A percentile compares a stretch with the other conserved stretches of the same genome.
Conservation (phyloP, 164 flowering plant genomes). For the Aristolochia californica region DNA sequence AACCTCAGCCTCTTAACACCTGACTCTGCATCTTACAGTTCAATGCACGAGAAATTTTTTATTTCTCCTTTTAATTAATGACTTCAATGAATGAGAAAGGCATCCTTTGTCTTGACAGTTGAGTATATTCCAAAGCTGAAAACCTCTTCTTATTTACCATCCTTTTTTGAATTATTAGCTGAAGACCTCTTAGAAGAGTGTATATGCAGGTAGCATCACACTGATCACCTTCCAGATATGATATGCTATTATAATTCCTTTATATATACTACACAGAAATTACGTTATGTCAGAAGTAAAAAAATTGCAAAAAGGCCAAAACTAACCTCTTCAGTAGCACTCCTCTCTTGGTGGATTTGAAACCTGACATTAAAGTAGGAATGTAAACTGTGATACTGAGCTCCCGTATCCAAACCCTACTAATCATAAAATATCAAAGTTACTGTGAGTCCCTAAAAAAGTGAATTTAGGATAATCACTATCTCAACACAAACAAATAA, state of each 20-base stretch:
- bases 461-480: too few relatives aligned
- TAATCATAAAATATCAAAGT: constrained; percentile 23
- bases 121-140: too few relatives aligned
- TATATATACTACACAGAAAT: neutral
- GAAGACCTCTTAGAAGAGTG: neutral
- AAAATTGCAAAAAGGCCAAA: constrained; percentile 4
- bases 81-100: too few relatives aligned
- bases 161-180: too few relatives aligned
- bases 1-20: too few relatives aligned
- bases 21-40: too few relatives aligned
- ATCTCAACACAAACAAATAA: too few relatives aligned
- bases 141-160: too few relatives aligned
- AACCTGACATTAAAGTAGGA: constrained; percentile 27
- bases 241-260: neutral
- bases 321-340: constrained; percentile 55
- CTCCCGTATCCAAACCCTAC: constrained; percentile 56
- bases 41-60: too few relatives aligned
- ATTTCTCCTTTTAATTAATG: too few relatives aligned
- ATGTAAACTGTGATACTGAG: constrained; percentile 29
- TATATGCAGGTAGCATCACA: neutral
- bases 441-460: neutral
- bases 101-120: too few relatives aligned
- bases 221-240: neutral
- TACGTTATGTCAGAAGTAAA: neutral
- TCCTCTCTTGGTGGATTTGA: constrained; percentile 51